These are phyloP conservation scores for Tardiomyces digboiensis DNA, from an alignment of 1,139 yeast species.

Conservation along the genomic window DNA sequence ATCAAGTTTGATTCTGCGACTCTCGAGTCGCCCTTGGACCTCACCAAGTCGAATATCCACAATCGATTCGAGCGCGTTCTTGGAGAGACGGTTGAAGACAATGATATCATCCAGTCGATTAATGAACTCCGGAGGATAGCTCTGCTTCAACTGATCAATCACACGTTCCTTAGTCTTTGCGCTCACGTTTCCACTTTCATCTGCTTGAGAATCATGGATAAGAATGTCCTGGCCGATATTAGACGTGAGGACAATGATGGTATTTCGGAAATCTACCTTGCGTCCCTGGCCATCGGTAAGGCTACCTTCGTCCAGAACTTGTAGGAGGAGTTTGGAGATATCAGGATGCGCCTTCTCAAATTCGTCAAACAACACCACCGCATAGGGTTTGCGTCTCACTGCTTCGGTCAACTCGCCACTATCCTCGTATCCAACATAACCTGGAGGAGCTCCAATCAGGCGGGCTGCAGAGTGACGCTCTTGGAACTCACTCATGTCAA, in stretches of 20 bases:
- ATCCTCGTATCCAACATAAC: conserved; percentile 93
- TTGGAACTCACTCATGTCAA: conserved; percentile 97
- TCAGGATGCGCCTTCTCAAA: conserved; percentile 97
- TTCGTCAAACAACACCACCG: conserved; percentile 90
- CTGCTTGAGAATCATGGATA: conserved; percentile 45
- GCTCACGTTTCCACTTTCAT: conserved; percentile 39
- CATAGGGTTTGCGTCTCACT: conserved; percentile 87
- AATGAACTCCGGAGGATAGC: conserved; percentile 90
- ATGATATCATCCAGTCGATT: conserved; percentile 88
- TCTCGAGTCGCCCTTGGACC: conserved; percentile 67
- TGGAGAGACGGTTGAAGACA: conserved; percentile 83
- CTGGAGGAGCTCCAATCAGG: conserved; percentile 96
- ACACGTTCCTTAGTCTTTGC: conserved; percentile 45
- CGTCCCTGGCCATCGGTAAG: conserved; percentile 94
- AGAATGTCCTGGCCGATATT: conserved; percentile 91
- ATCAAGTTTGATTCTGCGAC: conserved; percentile 61
- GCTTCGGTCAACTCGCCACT: conserved; percentile 94
- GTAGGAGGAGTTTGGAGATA: conserved; percentile 76
- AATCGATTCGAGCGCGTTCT: conserved; percentile 59
- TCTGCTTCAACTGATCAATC: conserved; percentile 51
- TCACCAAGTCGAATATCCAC: conserved; percentile 78
- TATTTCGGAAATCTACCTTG: conserved; percentile 86
- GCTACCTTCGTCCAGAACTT: conserved; percentile 91
- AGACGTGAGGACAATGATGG: conserved; percentile 95
- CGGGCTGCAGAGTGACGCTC: conserved; percentile 88